Evolutionary conservation across 768 basidiomycete genomes (phyloP), one percentile per base, ranked within the genome.

Genomic region (Termitomyces bulborhizus): DNA sequence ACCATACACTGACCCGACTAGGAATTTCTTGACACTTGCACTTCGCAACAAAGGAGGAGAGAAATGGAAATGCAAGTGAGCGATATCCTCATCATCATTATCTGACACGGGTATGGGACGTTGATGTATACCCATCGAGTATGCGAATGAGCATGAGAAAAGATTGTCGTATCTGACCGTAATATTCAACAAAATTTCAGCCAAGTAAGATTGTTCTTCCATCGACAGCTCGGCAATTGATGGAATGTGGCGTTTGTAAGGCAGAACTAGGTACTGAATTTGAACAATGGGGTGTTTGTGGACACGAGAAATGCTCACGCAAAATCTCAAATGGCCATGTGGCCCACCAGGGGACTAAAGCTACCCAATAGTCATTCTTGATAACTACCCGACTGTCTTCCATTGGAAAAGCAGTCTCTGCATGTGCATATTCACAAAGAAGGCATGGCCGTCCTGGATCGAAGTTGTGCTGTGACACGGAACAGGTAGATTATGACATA

Each of bases 41-140:
- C 84, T 93, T 45, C 94, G 72, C 57, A 96, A 68, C 53, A 96
- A 71, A 11, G 94, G 93, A 1, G 94, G 93, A 37, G 85, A 78
- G 61, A 95, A 94, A 66, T 93, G 92, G 41, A 96, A 65, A 64
- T 96, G 94, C 34, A 95, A 69, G 66, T 96, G 94, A 3, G 90
- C 86, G 24, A 86, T 65, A 43, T 84, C 76, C 37, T 74, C 73
- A 8, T 74, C 73, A 39, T 81, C 76, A 11, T 44, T 54, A 12
- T 62, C 61, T 21, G 58, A 56, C 6, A 71, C 68, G 8, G 86
- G 82, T 2, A 82, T 64, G 5, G 92, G 88, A 1, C 86, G 80
- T 67, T 97, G 94, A 65, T 96, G 94, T 46, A 96, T 80, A 36
- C 94, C 94, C 91, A 96, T 94, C 6, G 90, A 93, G 68, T 96